Evolutionary conservation across 345 rosid species (phyloP).

Genomic region (thale cress (Arabidopsis thaliana)): DNA sequence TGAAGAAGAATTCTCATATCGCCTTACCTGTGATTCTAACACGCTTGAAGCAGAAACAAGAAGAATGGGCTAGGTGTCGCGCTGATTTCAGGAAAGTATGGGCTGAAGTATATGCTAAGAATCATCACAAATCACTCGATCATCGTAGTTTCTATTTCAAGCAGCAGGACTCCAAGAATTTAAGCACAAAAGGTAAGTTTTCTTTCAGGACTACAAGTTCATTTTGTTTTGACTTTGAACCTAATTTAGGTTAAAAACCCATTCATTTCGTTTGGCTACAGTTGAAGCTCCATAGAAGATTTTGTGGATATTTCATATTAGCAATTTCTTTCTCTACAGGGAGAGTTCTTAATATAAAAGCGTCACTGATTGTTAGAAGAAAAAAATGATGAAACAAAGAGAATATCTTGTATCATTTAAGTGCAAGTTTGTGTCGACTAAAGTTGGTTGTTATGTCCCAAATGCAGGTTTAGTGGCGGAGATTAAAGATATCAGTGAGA

Average conservation of each 20-base stretch:
- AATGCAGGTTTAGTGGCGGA: constrained; percentile 83
- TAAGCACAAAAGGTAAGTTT: constrained; percentile 87
- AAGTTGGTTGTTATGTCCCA: constrained; percentile 22
- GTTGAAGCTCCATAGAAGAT: background rate
- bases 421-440: background rate
- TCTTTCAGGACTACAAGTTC: background rate
- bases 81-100: constrained; percentile 96
- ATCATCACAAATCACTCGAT: constrained; percentile 95
- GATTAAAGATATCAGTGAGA: constrained; percentile 93
- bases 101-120: constrained; percentile 96
- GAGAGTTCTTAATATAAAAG: background rate
- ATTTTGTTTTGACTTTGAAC: constrained; percentile 4
- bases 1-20: constrained; percentile 75
- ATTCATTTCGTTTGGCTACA: constrained; percentile 22
- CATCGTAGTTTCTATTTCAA: constrained; percentile 98
- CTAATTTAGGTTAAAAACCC: background rate
- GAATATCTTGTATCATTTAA: constrained; percentile 14
- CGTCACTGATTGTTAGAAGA: constrained; percentile 7
- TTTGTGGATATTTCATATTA: background rate
- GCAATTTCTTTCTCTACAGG: constrained; percentile 5
- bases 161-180: constrained; percentile 95
- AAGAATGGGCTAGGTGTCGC: constrained; percentile 98
- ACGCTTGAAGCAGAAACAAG: constrained; percentile 99
- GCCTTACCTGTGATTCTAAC: constrained; percentile 92
- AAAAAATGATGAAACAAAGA: background rate